Evolutionary conservation across 441 rosid genomes (phyloP), one percentile per base, ranked within the genome.

Genomic region (Mallotus japonicus): DNA sequence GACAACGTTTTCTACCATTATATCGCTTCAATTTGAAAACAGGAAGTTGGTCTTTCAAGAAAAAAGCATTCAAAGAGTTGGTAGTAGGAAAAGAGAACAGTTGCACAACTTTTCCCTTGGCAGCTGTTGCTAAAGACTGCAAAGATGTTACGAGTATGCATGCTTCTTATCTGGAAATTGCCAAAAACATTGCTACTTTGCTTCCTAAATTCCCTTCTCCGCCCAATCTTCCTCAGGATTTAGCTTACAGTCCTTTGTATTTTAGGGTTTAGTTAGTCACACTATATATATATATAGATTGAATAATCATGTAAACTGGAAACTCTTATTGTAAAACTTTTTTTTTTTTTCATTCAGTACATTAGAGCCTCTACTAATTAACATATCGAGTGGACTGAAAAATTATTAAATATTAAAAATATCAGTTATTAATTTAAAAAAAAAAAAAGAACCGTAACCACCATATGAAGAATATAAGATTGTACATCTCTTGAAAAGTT

Each of bases 161-260:
- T 44, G 60, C 59, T 1, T 75, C 85, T 1, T 85, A 84, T 57
- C 73, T 87, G 62, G 80, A 82, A 44, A 61, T 34, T 40, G 92
- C 90, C 14, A 82, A 73, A 49, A 61, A 69, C 7, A 76, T 78
- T 9, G 89, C 88, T 7, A 71, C 50, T 50, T 75, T 82, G 57
- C 93, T 87, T 42, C 89, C 86, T 19, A 81, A 82, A 80, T 84
- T 83, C 72, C 91, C 90, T 2, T 11, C 71, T 15, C 75, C n/a
- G 0, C 80, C 72, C 2, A 73, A 58, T 37, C 64, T 86, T 56
- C 73, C 74, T 0, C 62, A 55, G 1, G 83, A 80, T 24, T 9
- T 84, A 2, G 86, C 84, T 62, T 58, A 63, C 20, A 14, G 78
- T 57, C 37, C 81, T 28, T 19, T 89, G 55, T n/a, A 32, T 61